A percentile compares a stretch with the other conserved stretches of the same genome.
Conservation (phyloP, 1,284 basidiomycete species). For the Irpex rosettiformis region DNA sequence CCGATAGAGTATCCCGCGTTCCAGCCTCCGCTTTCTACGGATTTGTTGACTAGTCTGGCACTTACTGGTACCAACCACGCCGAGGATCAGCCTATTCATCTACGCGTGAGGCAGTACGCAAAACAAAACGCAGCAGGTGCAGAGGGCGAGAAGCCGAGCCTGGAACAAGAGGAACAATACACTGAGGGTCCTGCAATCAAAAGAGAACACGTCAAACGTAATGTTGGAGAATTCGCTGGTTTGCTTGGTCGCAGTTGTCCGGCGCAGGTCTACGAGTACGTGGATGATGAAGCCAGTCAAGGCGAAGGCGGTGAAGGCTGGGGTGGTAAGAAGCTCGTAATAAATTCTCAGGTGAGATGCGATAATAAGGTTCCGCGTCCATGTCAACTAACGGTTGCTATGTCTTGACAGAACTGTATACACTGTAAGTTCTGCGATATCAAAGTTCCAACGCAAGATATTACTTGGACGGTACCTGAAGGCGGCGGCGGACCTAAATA, state of each 20-base stretch:
- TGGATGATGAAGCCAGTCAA: constrained; percentile 55
- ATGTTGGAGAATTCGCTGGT: constrained; percentile 83
- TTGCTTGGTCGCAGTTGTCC: constrained; percentile 90
- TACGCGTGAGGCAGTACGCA: constrained; percentile 57
- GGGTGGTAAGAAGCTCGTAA: constrained; percentile 88
- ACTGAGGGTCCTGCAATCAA: constrained; percentile 39
- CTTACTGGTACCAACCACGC: constrained; percentile 96
- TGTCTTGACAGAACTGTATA: constrained; percentile 65
- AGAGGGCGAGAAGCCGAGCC: constrained; percentile 44
- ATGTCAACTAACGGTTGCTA: neutral
- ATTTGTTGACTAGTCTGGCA: constrained; percentile 88
- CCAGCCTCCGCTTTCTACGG: constrained; percentile 90
- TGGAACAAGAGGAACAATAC: constrained; percentile 19
- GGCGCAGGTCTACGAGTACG: constrained; percentile 97
- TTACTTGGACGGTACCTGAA: constrained; percentile 92
- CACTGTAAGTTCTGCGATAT: constrained; percentile 95
- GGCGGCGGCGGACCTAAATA: constrained; percentile 94
- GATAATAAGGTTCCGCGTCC: neutral
- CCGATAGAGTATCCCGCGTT: constrained; percentile 91
- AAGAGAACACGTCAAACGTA: constrained; percentile 72
- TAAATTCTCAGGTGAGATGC: constrained; percentile 83
- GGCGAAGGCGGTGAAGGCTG: constrained; percentile 48
- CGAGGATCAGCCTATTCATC: constrained; percentile 92
- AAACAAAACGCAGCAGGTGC: constrained; percentile 40
- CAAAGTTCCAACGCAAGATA: constrained; percentile 91